These are phyloP conservation scores for Datura wrightii DNA, from an alignment of 257 asterid genomes.

Conservation along the genomic window DNA sequence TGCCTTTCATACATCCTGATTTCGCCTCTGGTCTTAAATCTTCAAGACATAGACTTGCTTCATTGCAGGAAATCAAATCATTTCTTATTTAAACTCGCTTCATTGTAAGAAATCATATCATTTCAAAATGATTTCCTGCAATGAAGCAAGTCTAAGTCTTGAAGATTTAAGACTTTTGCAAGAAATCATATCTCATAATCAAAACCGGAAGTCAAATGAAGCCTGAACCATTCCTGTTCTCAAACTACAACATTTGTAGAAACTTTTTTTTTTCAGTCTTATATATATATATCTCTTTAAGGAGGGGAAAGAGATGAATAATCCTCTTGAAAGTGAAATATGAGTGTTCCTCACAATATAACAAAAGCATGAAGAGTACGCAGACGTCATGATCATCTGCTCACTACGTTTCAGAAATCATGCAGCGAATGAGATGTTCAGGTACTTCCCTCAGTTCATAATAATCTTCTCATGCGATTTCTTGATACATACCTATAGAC, in stretches of 20 bases:
- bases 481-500: constrained; percentile 55
- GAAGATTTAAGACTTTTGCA: neutral
- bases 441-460: neutral
- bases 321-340: neutral
- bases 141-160: neutral
- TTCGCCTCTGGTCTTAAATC: neutral
- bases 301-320: neutral
- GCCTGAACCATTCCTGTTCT: neutral
- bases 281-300: neutral
- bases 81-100: neutral
- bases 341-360: neutral
- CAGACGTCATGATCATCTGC: neutral
- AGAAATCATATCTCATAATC: neutral
- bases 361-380: neutral
- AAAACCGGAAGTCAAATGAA: neutral
- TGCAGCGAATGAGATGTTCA: neutral
- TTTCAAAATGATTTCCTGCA: neutral
- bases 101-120: neutral
- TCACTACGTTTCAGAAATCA: neutral
- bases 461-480: neutral
- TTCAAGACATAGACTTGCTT: neutral
- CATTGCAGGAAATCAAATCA: neutral
- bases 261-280: neutral
- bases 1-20: neutral
- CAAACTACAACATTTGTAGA: neutral